Evolutionary conservation across 176 grass and related monocot genomes (phyloP).

Genomic region (Carex myosuroides): DNA sequence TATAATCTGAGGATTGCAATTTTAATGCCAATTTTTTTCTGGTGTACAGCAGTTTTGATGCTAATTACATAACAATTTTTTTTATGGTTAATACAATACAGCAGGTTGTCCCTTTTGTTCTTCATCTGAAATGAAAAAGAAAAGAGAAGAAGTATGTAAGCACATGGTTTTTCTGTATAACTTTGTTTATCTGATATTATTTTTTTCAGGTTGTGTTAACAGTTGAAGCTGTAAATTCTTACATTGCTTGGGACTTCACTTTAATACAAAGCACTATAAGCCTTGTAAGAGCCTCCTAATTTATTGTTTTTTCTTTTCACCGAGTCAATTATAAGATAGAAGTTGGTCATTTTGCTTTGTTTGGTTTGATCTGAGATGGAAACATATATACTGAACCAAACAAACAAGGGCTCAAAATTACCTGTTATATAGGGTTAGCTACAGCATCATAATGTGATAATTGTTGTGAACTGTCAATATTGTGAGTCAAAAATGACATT

Average conservation of each 20-base stretch:
- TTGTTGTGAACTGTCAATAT: neutral
- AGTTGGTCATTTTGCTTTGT: neutral
- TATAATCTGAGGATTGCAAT: neutral
- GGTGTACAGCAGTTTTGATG: neutral
- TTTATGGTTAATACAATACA: neutral
- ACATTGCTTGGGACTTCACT: conserved; percentile 98
- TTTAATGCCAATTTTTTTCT: neutral
- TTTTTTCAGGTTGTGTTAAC: conserved; percentile 74
- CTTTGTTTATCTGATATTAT: neutral
- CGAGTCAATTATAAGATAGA: neutral
- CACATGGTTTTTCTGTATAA: neutral
- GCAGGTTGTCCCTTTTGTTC: neutral
- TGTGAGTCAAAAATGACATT: neutral
- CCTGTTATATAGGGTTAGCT: neutral
- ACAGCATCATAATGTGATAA: neutral
- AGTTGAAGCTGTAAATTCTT: conserved; percentile 89
- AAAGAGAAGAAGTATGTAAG: neutral
- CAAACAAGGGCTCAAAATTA: neutral
- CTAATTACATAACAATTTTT: neutral
- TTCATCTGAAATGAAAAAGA: neutral
- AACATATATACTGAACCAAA: neutral
- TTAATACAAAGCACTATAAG: conserved; percentile 83
- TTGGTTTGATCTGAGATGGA: neutral
- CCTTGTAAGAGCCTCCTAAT: conserved; percentile 26
- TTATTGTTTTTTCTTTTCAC: neutral